Evolutionary conservation across 1,284 basidiomycete species (phyloP).

Genomic region (Quambalaria eucalypti): DNA sequence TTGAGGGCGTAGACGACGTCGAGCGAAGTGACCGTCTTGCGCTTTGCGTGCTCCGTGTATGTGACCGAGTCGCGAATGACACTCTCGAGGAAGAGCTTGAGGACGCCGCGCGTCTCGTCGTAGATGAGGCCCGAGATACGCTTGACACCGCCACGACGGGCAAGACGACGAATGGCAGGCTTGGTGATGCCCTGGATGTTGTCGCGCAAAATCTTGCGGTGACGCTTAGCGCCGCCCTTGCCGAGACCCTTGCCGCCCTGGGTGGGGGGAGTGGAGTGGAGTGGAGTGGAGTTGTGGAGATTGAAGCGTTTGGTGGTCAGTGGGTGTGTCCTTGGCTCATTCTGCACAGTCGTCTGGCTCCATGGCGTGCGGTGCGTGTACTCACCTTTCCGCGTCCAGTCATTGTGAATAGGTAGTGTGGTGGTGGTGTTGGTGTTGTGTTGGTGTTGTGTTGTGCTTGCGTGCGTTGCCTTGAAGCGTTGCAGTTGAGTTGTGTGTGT

Average conservation of each 20-base stretch:
- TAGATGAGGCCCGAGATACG: slow-evolving; percentile 74
- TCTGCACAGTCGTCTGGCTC: too few species aligned
- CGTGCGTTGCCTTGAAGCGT: too few species aligned
- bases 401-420: background rate
- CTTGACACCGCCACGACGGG: slow-evolving; percentile 65
- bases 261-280: background rate
- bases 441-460: too few species aligned
- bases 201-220: slow-evolving; percentile 46
- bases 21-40: slow-evolving; percentile 81
- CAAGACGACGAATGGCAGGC: slow-evolving; percentile 88
- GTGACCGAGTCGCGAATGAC: slow-evolving; percentile 82
- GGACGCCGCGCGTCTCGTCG: slow-evolving; percentile 81
- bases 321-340: background rate
- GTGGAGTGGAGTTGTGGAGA: too few species aligned
- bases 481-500: too few species aligned
- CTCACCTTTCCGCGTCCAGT: too few species aligned
- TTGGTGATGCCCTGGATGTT: slow-evolving; percentile 63
- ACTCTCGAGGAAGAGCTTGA: slow-evolving; percentile 69
- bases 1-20: slow-evolving; percentile 90
- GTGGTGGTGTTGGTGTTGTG: background rate
- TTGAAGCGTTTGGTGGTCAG: too few species aligned
- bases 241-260: slow-evolving; percentile 48
- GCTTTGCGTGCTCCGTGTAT: slow-evolving; percentile 91
- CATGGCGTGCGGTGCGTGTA: too few species aligned
- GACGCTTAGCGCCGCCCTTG: slow-evolving; percentile 48